Evolutionary conservation across 1,139 yeast genomes (phyloP), one percentile per base, ranked within the genome.

Genomic region (Yamadazyma sp.): DNA sequence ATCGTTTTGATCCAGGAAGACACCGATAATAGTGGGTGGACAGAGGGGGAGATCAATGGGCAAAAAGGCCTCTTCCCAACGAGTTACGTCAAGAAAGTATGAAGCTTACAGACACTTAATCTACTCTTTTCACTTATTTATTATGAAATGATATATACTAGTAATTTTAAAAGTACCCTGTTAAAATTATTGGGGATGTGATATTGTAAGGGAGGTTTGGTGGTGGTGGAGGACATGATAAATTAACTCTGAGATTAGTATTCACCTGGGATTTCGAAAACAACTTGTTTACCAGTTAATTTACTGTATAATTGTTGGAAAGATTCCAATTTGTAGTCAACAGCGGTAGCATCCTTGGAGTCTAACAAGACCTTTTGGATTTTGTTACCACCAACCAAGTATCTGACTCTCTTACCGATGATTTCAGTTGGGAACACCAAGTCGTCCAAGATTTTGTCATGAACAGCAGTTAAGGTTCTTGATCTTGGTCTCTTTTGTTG

Each of bases 401-500:
- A 89, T 84, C 97, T 89, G 66, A 88, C 94, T 82, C 98, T 91
- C 88, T 92, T 92, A 75, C 98, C 98, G 62, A 87, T 82, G 65
- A 92, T 92, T 81, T 92, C 98, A 62, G 98, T 91, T 75, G 98
- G 98, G 97, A 86, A 92, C 59, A 94, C 98, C 69, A 92, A 83
- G 77, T 92, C 98, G 77, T 92, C 98, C 74, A 92, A 88, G 77
- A 92, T 79, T 76, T 89, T 88, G 79, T 92, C 98, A 77, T 92
- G 98, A 60, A 92, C 98, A 66, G 98, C 89, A 63, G 97, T 83
- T 75, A 92, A 83, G 66, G 98, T 92, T 86, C 98, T 89, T 64
- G 98, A 91, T 82, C 96, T 87, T 75, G 98, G 98, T 83, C 98
- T 92, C 92, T 92, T 91, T 82, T 92, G 98, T 64, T 75, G 78